Percentiles rank a stretch among this genome's conserved stretches.
Evolutionary conservation across 1,284 basidiomycete genomes (phyloP).

Genomic region (Moniliophthora roreri): DNA sequence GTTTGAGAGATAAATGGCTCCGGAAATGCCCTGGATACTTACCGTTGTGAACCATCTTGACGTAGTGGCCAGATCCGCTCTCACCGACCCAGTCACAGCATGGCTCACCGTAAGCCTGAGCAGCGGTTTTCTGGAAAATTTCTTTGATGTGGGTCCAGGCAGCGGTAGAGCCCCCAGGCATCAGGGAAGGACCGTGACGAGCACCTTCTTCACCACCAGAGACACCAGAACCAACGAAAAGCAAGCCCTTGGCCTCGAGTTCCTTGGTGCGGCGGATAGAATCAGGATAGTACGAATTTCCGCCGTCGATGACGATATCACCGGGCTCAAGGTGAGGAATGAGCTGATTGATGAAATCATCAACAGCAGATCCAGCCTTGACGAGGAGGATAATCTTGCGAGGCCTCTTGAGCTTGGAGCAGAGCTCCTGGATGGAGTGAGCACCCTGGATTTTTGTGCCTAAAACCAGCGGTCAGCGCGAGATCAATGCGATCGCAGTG

Average conservation of each 20-base stretch:
- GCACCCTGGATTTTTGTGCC: constrained; percentile 96
- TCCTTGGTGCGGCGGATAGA: constrained; percentile 93
- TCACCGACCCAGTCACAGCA: constrained; percentile 99
- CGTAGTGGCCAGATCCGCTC: constrained; percentile 92
- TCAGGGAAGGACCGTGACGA: constrained; percentile 95
- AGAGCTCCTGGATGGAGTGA: constrained; percentile 89
- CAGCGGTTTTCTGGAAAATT: constrained; percentile 98
- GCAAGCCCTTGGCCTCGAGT: constrained; percentile 91
- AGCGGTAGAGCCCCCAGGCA: constrained; percentile 95
- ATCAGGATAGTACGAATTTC: constrained; percentile 99
- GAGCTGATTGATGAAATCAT: constrained; percentile 75
- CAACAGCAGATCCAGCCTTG: constrained; percentile 82
- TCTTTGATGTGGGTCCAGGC: constrained; percentile 98
- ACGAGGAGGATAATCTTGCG: constrained; percentile 97
- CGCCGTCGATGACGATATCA: constrained; percentile 98
- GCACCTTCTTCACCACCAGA: constrained; percentile 99
- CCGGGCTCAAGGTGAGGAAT: constrained; percentile 71
- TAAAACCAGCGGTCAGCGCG: constrained; percentile 28
- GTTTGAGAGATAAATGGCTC: constrained; percentile 18
- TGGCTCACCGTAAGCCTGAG: constrained; percentile 93
- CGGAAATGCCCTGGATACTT: constrained; percentile 24
- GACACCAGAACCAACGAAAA: constrained; percentile 98
- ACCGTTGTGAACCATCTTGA: constrained; percentile 99
- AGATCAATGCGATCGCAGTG: constrained; percentile 3
- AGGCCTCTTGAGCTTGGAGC: constrained; percentile 77